phyloP scores from a whole-genome alignment of 805 yeast genomes.

The Cyberlindnera subsufficiens region DNA sequence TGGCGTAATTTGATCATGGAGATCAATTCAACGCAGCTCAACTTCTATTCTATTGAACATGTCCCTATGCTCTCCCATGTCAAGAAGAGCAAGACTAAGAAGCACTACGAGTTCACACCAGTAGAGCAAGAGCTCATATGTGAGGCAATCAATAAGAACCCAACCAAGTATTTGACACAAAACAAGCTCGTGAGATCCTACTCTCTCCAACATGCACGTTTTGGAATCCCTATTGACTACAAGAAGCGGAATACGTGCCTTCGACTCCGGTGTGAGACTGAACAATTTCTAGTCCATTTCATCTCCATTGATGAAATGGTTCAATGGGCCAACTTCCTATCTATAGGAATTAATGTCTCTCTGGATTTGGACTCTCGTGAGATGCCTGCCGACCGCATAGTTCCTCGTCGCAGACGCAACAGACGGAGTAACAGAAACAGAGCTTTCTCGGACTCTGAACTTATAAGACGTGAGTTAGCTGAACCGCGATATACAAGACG shows the following conservation, averaged over 20 bases:
- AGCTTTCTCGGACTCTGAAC: constrained; percentile 23
- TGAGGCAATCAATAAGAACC: constrained; percentile 13
- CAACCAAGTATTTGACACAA: constrained; percentile 8
- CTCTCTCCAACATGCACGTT: constrained; percentile 75
- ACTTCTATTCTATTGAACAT: constrained; percentile 48
- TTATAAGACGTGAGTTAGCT: constrained; percentile 21
- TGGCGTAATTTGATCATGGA: constrained; percentile 73
- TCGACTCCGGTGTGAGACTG: constrained; percentile 74
- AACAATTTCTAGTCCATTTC: constrained; percentile 71
- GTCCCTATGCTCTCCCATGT: constrained; percentile 24
- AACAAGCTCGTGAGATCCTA: constrained; percentile 50
- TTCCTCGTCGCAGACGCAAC: constrained; percentile 67
- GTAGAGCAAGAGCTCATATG: constrained; percentile 21
- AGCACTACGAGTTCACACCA: constrained; percentile 19
- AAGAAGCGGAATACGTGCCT: constrained; percentile 61
- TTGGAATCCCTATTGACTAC: constrained; percentile 86
- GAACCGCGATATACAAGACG: constrained; percentile 18
- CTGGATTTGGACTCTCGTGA: constrained; percentile 69
- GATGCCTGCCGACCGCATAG: constrained; percentile 71
- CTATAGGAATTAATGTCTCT: constrained; percentile 73
- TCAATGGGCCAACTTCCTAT: constrained; percentile 70
- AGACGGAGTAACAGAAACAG: constrained; percentile 21
- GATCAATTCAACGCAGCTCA: constrained; percentile 81
- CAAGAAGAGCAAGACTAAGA: constrained; percentile 24
- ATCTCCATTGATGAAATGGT: constrained; percentile 59